Evolutionary conservation across 2,329 filamentous ascomycete species (phyloP).

Genomic region (Trichophaea hybrida): DNA sequence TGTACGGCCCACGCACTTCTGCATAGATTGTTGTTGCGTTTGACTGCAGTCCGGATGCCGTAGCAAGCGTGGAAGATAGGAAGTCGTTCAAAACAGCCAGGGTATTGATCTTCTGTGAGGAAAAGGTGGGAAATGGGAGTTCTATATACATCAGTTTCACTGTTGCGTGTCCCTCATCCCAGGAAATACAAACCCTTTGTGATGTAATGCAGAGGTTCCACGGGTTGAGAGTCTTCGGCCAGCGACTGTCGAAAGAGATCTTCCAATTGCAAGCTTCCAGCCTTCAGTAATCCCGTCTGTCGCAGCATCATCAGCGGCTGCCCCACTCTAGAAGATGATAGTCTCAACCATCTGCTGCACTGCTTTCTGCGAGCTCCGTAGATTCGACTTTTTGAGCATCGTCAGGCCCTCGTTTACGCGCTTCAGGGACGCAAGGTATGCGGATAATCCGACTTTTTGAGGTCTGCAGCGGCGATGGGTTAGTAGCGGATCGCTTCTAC

Average conservation of each 20-base stretch:
- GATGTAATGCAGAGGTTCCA: slow-evolving; percentile 84
- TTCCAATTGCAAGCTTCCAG: slow-evolving; percentile 71
- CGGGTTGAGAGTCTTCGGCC: slow-evolving; percentile 58
- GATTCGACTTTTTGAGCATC: slow-evolving; percentile 77
- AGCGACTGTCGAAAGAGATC: slow-evolving; percentile 67
- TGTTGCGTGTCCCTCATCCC: background rate
- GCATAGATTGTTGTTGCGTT: slow-evolving; percentile 57
- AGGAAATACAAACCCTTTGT: slow-evolving; percentile 53
- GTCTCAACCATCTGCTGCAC: slow-evolving; percentile 25
- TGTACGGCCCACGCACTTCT: slow-evolving; percentile 71
- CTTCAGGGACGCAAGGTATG: slow-evolving; percentile 80
- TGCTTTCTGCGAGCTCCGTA: slow-evolving; percentile 81
- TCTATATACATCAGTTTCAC: slow-evolving; percentile 30
- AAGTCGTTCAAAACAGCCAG: slow-evolving; percentile 26
- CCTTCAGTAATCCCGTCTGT: slow-evolving; percentile 48
- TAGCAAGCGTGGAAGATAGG: slow-evolving; percentile 26
- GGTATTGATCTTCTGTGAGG: slow-evolving; percentile 52
- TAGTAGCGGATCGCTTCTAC: background rate
- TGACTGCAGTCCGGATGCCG: slow-evolving; percentile 25
- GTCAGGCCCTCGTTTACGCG: slow-evolving; percentile 70
- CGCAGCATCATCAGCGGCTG: background rate
- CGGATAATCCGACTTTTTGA: slow-evolving; percentile 62
- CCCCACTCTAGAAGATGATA: background rate
- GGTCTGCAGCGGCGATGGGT: slow-evolving; percentile 38
- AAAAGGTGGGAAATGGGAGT: slow-evolving; percentile 63